Base-by-base conservation (phyloP, 108 stramenopile species). In the Epipyxis sp. region DNA sequence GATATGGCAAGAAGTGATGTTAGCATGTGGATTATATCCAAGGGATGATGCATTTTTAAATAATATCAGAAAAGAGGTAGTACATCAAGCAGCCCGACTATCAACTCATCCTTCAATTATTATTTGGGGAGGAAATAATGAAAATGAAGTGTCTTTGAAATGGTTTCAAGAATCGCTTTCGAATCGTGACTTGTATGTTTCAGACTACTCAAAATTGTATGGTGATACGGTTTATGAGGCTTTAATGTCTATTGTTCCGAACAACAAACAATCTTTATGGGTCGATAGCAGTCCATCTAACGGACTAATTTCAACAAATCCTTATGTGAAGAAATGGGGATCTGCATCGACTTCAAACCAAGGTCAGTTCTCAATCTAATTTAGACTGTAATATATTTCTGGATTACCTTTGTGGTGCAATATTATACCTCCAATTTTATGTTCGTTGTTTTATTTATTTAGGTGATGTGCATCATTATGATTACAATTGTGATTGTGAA, bases 71-170 rank as follows among this genome's bases (percentile, higher is more conserved):
- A 25, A 30, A 46, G 80, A 81, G 61, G 77, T 76, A 2, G 40
- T 37, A n/a, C 58, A 41, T 0, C 30, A 67, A 59, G 80, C 76
- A 20, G 1, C 42, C 0, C 34, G 80, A 3, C 80, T 81, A 40
- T 40, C 29, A 29, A 41, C 30, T 0, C 80, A 81, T 40, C 76
- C 80, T 1, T 77, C 76, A n/a, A 37, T 81, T n/a, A 62, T 77
- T 27, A 32, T 77, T 20, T 77, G 80, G 76, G 80, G 59, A 0
- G 80, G 80, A 13, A 81, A 77, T 77, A 81, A 81, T 57, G 80
- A 81, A 74, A 59, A 34, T 37, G 10, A 39, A 16, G 79, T 45
- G 30, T 69, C 78, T 0, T 16, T 79, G 71, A 67, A 67, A 1
- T 79, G 78, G 78, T 79, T 79, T 72, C 71, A 29, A 44, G 45